Evolutionary conservation across 352 stramenopile genomes (phyloP), one percentile per base, ranked within the genome.

Genomic region (Globisporangium nagaii): DNA sequence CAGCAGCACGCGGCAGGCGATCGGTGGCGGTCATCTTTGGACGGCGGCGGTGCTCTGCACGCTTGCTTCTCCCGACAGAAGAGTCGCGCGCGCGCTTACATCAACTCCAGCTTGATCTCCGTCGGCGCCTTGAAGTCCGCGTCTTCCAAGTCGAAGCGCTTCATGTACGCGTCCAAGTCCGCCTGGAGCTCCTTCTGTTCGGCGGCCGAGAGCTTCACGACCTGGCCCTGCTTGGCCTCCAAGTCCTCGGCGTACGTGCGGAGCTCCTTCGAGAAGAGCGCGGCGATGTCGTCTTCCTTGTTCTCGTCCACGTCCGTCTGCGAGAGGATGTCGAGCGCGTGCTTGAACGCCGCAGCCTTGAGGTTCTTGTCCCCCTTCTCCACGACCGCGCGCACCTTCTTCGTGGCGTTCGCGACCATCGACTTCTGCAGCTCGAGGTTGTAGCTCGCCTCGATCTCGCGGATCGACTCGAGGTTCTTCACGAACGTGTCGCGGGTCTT

Each of bases 401-500:
- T 75, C 46, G 84, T 90, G 37, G 84, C 80, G 56, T 51, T 76
- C 17, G 69, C 61, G 36, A 93, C 77, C 83, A 93, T 90, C 62
- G 67, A 79, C 65, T 90, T 88, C 68, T 93, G 80, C 58, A 93
- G 66, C 70, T 90, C 78, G 48, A 82, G 63, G 62, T 91, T 86
- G 74, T 90, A 91, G 65, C 66, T 83, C 49, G 75, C 55, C 55
- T 93, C 83, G 52, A 91, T 87, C 56, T 90, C 69, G 44, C 78
- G 78, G 71, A 93, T 90, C 49, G 83, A 80, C 66, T 93, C 83
- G 56, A 93, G 70, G 72, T 93, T 93, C 68, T 88, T 88, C 19
- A 93, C 68, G 58, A 91, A 93, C 51, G 80, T 88, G 40, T 91
- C 81, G 58, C 83, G 83, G 48, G 83, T 93, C 79, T 93, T 91